These are phyloP conservation scores for Coniochaeta pulveracea DNA, from an alignment of 2,329 filamentous ascomycete species.

Conservation along the genomic window DNA sequence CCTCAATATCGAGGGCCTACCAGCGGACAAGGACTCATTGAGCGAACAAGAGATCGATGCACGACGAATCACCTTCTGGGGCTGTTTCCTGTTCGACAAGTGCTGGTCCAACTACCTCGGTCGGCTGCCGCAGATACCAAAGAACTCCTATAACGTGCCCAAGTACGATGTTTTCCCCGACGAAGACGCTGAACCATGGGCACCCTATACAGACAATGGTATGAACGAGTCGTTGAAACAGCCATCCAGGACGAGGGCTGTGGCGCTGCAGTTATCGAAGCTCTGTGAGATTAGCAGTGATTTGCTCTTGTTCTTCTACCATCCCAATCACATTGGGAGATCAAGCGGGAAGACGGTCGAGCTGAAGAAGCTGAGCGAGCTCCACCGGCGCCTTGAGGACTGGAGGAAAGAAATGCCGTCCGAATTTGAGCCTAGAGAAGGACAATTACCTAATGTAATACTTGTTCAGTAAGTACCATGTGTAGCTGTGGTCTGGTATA, in stretches of 20 bases:
- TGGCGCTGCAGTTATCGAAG: slow-evolving; percentile 69
- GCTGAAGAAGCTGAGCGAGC: slow-evolving; percentile 82
- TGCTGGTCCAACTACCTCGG: slow-evolving; percentile 98
- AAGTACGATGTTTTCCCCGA: slow-evolving; percentile 85
- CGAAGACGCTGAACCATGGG: slow-evolving; percentile 81
- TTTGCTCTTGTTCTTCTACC: slow-evolving; percentile 81
- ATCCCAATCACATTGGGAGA: slow-evolving; percentile 55
- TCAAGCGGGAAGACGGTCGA: slow-evolving; percentile 68
- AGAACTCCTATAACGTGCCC: slow-evolving; percentile 68
- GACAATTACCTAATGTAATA: slow-evolving; percentile 73
- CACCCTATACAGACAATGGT: slow-evolving; percentile 77
- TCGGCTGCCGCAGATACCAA: slow-evolving; percentile 75
- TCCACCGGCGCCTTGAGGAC: slow-evolving; percentile 79
- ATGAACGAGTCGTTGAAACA: slow-evolving; percentile 63
- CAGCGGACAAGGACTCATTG: slow-evolving; percentile 43
- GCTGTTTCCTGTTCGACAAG: slow-evolving; percentile 96
- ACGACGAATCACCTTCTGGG: slow-evolving; percentile 89
- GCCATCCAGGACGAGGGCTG: slow-evolving; percentile 70
- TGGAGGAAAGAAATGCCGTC: slow-evolving; percentile 78
- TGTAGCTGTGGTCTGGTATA: not conserved
- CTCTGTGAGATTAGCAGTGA: slow-evolving; percentile 93
- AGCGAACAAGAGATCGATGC: slow-evolving; percentile 82
- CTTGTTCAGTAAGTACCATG: slow-evolving; percentile 61
- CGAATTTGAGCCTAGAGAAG: slow-evolving; percentile 83
- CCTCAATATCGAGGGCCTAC: slow-evolving; percentile 61